Evolutionary conservation across 2,329 filamentous ascomycete species (phyloP).

Genomic region (Fusarium sp.): DNA sequence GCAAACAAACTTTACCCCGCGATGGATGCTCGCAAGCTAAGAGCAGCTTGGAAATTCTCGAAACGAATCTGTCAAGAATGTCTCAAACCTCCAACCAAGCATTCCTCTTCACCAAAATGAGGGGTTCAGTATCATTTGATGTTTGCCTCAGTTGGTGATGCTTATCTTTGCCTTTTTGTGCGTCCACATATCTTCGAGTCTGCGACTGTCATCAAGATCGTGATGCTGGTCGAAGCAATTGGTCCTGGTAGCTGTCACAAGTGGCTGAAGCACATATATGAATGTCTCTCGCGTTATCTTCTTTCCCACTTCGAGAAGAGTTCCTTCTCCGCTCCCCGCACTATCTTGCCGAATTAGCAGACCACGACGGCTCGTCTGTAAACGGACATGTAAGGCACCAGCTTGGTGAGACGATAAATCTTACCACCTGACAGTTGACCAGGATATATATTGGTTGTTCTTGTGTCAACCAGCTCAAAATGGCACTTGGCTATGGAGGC

Average conservation of each 20-base stretch:
- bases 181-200: neutral
- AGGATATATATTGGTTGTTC: slow-evolving; percentile 27
- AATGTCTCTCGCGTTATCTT: neutral
- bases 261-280: neutral
- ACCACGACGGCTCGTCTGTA: slow-evolving; percentile 14
- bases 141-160: neutral
- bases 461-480: slow-evolving; percentile 24
- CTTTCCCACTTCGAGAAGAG: neutral
- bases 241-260: neutral
- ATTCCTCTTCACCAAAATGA: slow-evolving; percentile 1
- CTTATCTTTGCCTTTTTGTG: neutral
- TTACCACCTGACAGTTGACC: slow-evolving; percentile 22
- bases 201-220: neutral
- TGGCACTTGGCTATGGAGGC: slow-evolving; percentile 8
- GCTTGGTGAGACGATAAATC: slow-evolving; percentile 29
- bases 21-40: slow-evolving; percentile 12
- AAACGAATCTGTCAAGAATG: neutral
- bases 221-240: neutral
- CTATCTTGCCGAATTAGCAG: slow-evolving; percentile 13
- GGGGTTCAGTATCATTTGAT: neutral
- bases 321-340: neutral
- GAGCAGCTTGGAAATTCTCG: neutral
- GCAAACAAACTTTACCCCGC: slow-evolving; percentile 2
- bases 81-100: neutral
- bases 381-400: slow-evolving; percentile 40